phyloP scores from a whole-genome alignment of 2,329 filamentous ascomycete species.

The Diaporthe sp. region DNA sequence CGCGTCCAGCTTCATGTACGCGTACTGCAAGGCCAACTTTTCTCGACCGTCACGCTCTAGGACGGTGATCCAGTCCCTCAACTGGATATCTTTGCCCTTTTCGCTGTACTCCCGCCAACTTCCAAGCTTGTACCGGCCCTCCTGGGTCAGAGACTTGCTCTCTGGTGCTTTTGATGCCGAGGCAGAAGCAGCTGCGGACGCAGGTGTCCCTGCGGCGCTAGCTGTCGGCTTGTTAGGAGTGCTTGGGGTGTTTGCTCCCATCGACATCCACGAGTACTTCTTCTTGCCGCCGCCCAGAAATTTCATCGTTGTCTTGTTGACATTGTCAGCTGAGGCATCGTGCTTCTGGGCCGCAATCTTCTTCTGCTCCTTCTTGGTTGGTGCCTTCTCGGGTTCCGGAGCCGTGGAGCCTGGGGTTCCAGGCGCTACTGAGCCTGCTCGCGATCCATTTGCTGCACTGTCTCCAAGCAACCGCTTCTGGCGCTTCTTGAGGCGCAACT shows the following conservation, averaged over 20 bases:
- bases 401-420: conserved; percentile 74
- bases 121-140: conserved; percentile 76
- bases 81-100: conserved; percentile 83
- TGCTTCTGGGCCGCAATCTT: conserved; percentile 82
- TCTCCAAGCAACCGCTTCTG: conserved; percentile 71
- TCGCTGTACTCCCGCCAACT: conserved; percentile 83
- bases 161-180: conserved; percentile 48
- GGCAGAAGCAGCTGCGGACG: conserved; percentile 2
- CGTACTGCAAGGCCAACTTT: conserved; percentile 70
- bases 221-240: conserved; percentile 48
- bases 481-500: conserved; percentile 77
- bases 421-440: conserved; percentile 69
- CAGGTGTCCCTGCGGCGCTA: conserved; percentile 42
- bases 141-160: conserved; percentile 64
- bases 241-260: conserved; percentile 65
- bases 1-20: conserved; percentile 66
- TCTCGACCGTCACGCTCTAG: conserved; percentile 84
- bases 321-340: conserved; percentile 83
- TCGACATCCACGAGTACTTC: conserved; percentile 83
- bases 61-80: conserved; percentile 84
- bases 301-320: conserved; percentile 84
- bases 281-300: conserved; percentile 72
- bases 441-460: conserved; percentile 64
- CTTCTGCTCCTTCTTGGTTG: conserved; percentile 88
- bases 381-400: conserved; percentile 75